Evolutionary conservation across 1,284 basidiomycete genomes (phyloP).

Genomic region (Irpex sp.): DNA sequence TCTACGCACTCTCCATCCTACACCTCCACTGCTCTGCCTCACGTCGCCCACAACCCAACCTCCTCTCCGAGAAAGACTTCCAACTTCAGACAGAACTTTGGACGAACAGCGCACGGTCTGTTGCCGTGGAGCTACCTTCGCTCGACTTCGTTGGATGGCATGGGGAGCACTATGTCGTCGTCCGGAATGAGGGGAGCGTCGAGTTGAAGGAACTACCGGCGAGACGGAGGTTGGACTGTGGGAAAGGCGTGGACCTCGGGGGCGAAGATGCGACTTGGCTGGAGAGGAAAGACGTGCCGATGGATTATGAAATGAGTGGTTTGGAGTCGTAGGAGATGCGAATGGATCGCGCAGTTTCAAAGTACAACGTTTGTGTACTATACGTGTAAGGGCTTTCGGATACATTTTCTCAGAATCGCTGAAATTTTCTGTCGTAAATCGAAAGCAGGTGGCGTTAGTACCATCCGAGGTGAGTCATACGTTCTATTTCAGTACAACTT

Average conservation of each 20-base stretch:
- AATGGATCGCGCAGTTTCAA: no score
- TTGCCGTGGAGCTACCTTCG: slow-evolving; percentile 45
- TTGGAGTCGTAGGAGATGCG: slow-evolving; percentile 23
- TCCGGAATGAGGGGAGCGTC: slow-evolving; percentile 34
- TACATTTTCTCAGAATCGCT: no score
- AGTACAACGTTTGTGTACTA: no score
- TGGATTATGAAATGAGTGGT: slow-evolving; percentile 65
- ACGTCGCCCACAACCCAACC: slow-evolving; percentile 50
- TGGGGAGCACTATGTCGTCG: slow-evolving; percentile 63
- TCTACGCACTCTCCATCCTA: slow-evolving; percentile 51
- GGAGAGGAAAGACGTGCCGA: slow-evolving; percentile 66
- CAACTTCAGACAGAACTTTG: slow-evolving; percentile 54
- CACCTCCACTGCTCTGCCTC: slow-evolving; percentile 47
- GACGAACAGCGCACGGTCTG: slow-evolving; percentile 43
- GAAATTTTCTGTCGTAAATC: no score
- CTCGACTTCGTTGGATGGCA: slow-evolving; percentile 68
- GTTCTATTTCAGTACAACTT: no score
- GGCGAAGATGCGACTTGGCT: slow-evolving; percentile 61
- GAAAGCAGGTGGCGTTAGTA: no score
- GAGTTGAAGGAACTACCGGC: slow-evolving; percentile 63
- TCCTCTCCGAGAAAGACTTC: slow-evolving; percentile 57
- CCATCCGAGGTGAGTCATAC: no score
- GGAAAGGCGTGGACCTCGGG: slow-evolving; percentile 63
- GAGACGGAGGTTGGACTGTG: slow-evolving; percentile 55
- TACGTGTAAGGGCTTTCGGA: no score